Percentiles rank a stretch among this genome's conserved stretches.
These are phyloP conservation scores for Nepenthes mirabilis DNA, from an alignment of 148 eudicot species.

Conservation along the genomic window DNA sequence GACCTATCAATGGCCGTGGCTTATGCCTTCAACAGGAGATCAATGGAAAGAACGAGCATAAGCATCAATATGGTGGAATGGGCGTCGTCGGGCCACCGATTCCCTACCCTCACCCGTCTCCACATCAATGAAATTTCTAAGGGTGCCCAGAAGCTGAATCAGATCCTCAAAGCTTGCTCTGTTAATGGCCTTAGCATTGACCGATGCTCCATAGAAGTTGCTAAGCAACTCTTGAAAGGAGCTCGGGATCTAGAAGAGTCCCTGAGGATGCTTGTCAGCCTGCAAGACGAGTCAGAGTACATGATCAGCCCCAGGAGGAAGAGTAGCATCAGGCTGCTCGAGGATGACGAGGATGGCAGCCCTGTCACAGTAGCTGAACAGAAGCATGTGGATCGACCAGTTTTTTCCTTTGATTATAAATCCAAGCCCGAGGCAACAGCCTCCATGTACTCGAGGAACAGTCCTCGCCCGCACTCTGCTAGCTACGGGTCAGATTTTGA, in stretches of 20 bases:
- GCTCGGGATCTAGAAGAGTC: conserved; percentile 78
- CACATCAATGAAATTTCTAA: conserved; percentile 74
- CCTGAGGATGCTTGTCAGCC: conserved; percentile 60
- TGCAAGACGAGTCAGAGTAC: conserved; percentile 66
- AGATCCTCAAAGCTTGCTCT: conserved; percentile 53
- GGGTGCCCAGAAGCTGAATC: conserved; percentile 70
- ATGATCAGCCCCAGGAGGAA: conserved; percentile 27
- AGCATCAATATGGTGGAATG: conserved; percentile 10
- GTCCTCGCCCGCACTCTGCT: conserved; percentile 29
- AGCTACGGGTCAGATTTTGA: conserved; percentile 32
- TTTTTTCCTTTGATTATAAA: conserved; percentile 68
- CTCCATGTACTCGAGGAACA: conserved; percentile 6
- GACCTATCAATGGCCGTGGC: conserved; percentile 70
- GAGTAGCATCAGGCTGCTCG: conserved; percentile 44
- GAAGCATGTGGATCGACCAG: conserved; percentile 49
- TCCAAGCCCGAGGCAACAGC: conserved; percentile 13
- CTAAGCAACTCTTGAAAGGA: conserved; percentile 68
- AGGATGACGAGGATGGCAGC: conserved; percentile 38
- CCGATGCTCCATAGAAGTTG: conserved; percentile 47
- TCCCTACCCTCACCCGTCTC: conserved; percentile 35
- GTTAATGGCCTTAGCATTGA: conserved; percentile 28
- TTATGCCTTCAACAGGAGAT: conserved; percentile 41
- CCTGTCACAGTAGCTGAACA: conserved; percentile 12
- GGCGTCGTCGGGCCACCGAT: conserved; percentile 25
- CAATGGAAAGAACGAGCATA: conserved; percentile 27